Evolutionary conservation across 1,284 basidiomycete species (phyloP).

Genomic region (Cystobasidium sp.): DNA sequence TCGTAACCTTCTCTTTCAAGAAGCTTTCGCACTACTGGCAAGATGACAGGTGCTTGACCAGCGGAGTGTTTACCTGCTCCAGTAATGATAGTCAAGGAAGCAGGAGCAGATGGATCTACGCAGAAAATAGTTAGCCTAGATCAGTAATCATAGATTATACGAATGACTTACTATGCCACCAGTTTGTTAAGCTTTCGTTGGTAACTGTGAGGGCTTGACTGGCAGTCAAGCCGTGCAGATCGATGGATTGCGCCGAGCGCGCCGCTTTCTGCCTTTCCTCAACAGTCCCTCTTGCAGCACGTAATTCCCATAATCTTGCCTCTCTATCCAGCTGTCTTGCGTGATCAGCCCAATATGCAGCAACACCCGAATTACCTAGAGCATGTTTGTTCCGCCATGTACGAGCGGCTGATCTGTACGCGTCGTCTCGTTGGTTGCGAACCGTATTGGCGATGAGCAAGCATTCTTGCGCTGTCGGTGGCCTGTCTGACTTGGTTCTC

Average conservation of each 20-base stretch:
- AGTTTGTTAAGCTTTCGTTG: slow-evolving; percentile 28
- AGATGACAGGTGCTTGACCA: slow-evolving; percentile 38
- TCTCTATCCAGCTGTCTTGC: slow-evolving; percentile 39
- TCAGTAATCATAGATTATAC: neutral
- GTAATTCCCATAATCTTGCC: slow-evolving; percentile 42
- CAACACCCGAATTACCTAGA: slow-evolving; percentile 40
- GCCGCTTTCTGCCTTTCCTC: slow-evolving; percentile 30
- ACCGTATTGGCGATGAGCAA: slow-evolving; percentile 20
- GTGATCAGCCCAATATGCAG: slow-evolving; percentile 45
- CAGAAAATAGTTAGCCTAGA: neutral
- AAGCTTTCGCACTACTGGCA: slow-evolving; percentile 41
- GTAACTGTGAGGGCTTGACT: slow-evolving; percentile 43
- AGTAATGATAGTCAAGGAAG: slow-evolving; percentile 39
- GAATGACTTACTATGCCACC: slow-evolving; percentile 33
- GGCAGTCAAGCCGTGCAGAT: slow-evolving; percentile 43
- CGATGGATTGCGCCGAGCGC: slow-evolving; percentile 24
- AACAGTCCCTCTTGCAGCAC: slow-evolving; percentile 41
- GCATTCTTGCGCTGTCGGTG: slow-evolving; percentile 36
- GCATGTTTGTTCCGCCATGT: slow-evolving; percentile 36
- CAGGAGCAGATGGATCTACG: slow-evolving; percentile 23
- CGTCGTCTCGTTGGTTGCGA: slow-evolving; percentile 33
- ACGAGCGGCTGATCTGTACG: slow-evolving; percentile 36
- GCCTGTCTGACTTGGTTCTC: slow-evolving; percentile 11
- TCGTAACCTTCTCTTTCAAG: slow-evolving; percentile 43
- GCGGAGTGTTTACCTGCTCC: slow-evolving; percentile 43